Conservation (phyloP, 306 rosid species). For the Nissolia schottii region DNA sequence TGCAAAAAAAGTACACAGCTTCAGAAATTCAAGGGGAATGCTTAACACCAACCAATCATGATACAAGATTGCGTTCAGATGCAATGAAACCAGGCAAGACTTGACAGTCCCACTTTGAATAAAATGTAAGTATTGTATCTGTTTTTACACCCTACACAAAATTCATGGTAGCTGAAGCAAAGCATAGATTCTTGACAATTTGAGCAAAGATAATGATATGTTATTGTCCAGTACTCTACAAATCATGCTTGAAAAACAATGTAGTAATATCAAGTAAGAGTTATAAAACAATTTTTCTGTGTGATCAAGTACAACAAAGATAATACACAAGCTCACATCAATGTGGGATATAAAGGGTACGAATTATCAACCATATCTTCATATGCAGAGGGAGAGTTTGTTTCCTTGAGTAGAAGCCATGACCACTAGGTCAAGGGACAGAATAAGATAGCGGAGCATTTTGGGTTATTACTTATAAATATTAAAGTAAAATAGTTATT, state of each 20-base stretch:
- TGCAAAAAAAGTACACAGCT: not conserved
- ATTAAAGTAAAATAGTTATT: conserved; percentile 1
- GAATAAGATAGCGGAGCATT: not conserved
- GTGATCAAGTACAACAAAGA: not conserved
- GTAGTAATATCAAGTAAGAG: not conserved
- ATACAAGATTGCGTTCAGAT: not conserved
- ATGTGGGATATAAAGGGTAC: not conserved
- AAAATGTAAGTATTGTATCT: not conserved
- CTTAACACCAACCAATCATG: not conserved
- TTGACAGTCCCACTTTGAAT: not conserved
- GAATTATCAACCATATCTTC: not conserved
- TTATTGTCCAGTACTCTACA: not conserved
- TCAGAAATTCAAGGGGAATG: not conserved
- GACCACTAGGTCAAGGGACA: not conserved
- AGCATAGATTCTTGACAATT: not conserved
- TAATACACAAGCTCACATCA: not conserved
- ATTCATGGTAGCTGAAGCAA: not conserved
- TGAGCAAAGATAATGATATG: not conserved
- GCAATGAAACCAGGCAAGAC: not conserved
- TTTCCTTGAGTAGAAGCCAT: not conserved
- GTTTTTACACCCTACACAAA: not conserved
- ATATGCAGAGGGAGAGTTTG: not conserved
- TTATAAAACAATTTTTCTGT: not conserved
- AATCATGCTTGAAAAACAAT: not conserved
- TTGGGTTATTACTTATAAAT: not conserved